These are phyloP conservation scores for Aspergillus coremiiformis DNA, from an alignment of 495 filamentous ascomycete species.

Conservation along the genomic window DNA sequence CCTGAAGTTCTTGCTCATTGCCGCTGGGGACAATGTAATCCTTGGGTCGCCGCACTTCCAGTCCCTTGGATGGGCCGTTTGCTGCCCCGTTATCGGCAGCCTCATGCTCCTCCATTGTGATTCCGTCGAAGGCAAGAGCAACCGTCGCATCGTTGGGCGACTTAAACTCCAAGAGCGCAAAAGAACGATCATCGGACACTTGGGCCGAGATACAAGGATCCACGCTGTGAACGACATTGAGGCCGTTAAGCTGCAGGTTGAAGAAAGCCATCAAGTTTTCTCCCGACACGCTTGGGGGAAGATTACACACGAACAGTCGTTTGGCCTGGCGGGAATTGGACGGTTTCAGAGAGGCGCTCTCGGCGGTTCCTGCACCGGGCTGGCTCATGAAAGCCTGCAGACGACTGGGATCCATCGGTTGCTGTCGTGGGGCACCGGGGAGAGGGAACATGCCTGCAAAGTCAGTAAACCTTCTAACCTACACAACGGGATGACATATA, in stretches of 20 bases:
- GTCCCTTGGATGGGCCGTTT: conserved; percentile 50
- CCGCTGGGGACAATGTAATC: conserved; percentile 92
- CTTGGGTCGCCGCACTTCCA: conserved; percentile 84
- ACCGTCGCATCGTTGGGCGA: conserved; percentile 80
- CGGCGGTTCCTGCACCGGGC: conserved; percentile 64
- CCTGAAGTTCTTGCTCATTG: conserved; percentile 62
- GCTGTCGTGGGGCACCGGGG: conserved; percentile 88
- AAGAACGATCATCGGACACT: conserved; percentile 65
- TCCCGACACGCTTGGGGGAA: conserved; percentile 61
- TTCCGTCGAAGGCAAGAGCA: conserved; percentile 82
- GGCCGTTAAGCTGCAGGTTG: conserved; percentile 88
- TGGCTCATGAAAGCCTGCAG: conserved; percentile 95
- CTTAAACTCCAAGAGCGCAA: conserved; percentile 90
- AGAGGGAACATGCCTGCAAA: conserved; percentile 84
- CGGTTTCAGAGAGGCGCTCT: conserved; percentile 75
- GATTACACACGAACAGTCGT: conserved; percentile 77
- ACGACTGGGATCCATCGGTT: conserved; percentile 91
- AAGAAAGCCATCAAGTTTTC: conserved; percentile 77
- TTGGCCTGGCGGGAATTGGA: conserved; percentile 89
- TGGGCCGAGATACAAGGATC: conserved; percentile 86
- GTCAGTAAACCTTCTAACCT: conserved; percentile 4
- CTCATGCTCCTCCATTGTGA: conserved; percentile 72
- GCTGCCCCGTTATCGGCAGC: conserved; percentile 45
- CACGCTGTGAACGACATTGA: conserved; percentile 76
- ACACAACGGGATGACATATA: not conserved